A percentile compares a stretch with the other conserved stretches of the same genome.
Evolutionary conservation across 352 stramenopile genomes (phyloP).

Genomic region (Pythium sp.): DNA sequence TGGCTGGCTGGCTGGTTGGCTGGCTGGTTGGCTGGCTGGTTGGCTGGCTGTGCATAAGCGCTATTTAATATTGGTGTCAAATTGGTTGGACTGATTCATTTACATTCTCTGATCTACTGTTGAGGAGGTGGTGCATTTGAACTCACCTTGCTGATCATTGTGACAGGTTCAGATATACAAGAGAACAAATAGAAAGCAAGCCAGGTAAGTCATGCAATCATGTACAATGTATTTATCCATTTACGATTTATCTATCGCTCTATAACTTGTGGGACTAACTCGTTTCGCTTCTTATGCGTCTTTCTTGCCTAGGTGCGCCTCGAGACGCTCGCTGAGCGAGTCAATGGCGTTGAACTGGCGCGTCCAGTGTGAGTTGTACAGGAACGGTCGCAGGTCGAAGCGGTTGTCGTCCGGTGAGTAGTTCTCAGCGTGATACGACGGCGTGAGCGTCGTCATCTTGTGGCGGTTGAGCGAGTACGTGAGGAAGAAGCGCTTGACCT

Average conservation of each 20-base stretch:
- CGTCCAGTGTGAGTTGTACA: constrained; percentile 95
- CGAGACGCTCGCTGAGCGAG: constrained; percentile 71
- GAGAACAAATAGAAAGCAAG: not conserved
- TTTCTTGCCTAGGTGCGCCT: constrained; percentile 55
- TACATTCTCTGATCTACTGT: not conserved
- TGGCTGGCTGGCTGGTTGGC: not conserved
- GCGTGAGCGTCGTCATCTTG: constrained; percentile 99
- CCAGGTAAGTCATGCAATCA: not conserved
- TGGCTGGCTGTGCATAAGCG: not conserved
- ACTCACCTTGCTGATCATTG: not conserved
- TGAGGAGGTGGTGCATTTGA: not conserved
- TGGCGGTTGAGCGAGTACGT: constrained; percentile 98
- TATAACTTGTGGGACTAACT: not conserved
- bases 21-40: not conserved
- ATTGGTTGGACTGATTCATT: not conserved
- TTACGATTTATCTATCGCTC: constrained; percentile 1
- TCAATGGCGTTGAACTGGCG: constrained; percentile 96
- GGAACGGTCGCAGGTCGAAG: constrained; percentile 97
- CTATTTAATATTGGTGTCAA: constrained; percentile 1
- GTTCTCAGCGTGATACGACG: constrained; percentile 97
- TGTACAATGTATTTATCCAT: not conserved
- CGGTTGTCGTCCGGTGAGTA: constrained; percentile 99
- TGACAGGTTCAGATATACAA: not conserved
- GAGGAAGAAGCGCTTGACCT: constrained; percentile 97
- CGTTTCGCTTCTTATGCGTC: constrained; percentile 16